A percentile compares a stretch with the other conserved stretches of the same genome.
phyloP scores from a whole-genome alignment of 1,139 yeast species.

The Nakaseomyces uthaithaninus region DNA sequence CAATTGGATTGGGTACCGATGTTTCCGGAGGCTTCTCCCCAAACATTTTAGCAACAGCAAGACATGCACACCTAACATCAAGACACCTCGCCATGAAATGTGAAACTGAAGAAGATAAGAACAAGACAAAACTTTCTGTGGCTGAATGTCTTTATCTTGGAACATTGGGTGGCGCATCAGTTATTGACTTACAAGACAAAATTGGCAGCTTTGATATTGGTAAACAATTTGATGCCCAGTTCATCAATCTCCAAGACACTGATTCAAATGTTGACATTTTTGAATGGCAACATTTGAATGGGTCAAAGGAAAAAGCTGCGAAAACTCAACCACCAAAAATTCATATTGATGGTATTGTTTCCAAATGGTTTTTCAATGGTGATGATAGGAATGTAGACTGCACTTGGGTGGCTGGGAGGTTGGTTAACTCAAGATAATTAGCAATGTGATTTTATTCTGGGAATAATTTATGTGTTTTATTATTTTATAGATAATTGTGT shows the following conservation, averaged over 20 bases:
- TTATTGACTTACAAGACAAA: constrained; percentile 48
- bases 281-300: constrained; percentile 49
- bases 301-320: background rate
- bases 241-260: constrained; percentile 49
- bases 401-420: constrained; percentile 79
- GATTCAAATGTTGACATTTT: constrained; percentile 66
- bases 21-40: constrained; percentile 87
- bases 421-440: constrained; percentile 18
- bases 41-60: constrained; percentile 65
- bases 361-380: constrained; percentile 92
- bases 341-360: constrained; percentile 46
- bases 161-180: constrained; percentile 85
- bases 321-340: constrained; percentile 11
- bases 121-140: constrained; percentile 47
- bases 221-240: constrained; percentile 76
- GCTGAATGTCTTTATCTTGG: constrained; percentile 73
- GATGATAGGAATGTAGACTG: constrained; percentile 78
- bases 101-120: constrained; percentile 31
- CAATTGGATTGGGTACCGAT: constrained; percentile 85
- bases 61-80: constrained; percentile 74
- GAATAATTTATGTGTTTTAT: no score
- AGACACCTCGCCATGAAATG: constrained; percentile 67
- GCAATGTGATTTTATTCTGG: no score
- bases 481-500: no score
- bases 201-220: constrained; percentile 72